phyloP scores from a whole-genome alignment of 2,329 filamentous ascomycete species.

The Xylariaceae sp. region DNA sequence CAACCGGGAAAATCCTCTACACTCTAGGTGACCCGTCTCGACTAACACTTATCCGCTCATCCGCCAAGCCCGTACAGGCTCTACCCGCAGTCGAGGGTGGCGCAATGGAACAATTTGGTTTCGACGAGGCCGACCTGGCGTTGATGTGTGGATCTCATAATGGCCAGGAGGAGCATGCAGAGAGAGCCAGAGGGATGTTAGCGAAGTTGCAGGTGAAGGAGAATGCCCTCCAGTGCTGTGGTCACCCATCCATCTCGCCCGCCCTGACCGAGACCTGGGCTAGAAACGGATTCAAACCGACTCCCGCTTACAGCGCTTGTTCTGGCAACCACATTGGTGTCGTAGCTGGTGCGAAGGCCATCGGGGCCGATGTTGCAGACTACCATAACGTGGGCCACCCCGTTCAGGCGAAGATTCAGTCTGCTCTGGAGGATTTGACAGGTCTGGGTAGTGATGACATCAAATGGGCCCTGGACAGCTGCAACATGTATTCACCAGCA shows the following conservation, averaged over 20 bases:
- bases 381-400: background rate
- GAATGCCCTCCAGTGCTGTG: slow-evolving; percentile 1
- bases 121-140: slow-evolving; percentile 1
- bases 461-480: slow-evolving; percentile 3
- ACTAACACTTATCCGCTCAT: slow-evolving; percentile 1
- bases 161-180: background rate
- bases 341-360: slow-evolving; percentile 1
- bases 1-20: slow-evolving; percentile 1
- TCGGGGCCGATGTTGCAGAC: background rate
- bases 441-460: background rate
- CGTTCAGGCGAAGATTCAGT: background rate
- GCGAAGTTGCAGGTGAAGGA: background rate
- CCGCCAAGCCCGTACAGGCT: slow-evolving; percentile 2
- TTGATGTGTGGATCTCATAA: slow-evolving; percentile 1
- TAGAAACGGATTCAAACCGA: background rate
- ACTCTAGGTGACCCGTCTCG: background rate
- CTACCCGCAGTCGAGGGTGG: background rate
- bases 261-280: background rate
- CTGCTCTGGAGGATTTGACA: background rate
- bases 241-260: background rate
- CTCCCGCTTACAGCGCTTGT: background rate
- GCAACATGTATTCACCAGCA: slow-evolving; percentile 5
- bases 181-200: slow-evolving; percentile 1
- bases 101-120: slow-evolving; percentile 1
- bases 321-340: slow-evolving; percentile 1